Conservation (phyloP, 1,284 basidiomycete species). For the Testicularia cyperi region DNA sequence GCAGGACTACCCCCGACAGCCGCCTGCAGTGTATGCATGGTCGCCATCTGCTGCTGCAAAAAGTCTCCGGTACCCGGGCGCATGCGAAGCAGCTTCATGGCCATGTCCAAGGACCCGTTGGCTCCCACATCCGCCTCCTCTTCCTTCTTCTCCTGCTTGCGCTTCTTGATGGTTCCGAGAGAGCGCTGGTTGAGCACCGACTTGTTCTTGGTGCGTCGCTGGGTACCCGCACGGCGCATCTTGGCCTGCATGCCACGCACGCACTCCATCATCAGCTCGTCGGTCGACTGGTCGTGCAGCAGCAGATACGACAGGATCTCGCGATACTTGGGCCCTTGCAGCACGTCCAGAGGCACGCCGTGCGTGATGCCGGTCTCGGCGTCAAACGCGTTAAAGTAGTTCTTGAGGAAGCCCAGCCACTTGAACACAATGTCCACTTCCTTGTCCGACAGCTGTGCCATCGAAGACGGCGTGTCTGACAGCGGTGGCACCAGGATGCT, state of each 20-base stretch:
- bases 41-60: conserved; percentile 49
- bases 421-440: conserved; percentile 98
- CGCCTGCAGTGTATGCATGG: conserved; percentile 38
- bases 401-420: conserved; percentile 81
- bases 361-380: conserved; percentile 70
- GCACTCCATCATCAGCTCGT: conserved; percentile 71
- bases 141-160: conserved; percentile 87
- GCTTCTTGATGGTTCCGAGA: conserved; percentile 90
- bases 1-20: conserved; percentile 33
- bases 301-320: conserved; percentile 62
- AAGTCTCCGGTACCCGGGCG: conserved; percentile 52
- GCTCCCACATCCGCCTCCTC: conserved; percentile 38
- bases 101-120: conserved; percentile 41
- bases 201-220: conserved; percentile 69
- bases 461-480: conserved; percentile 81
- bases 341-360: conserved; percentile 72
- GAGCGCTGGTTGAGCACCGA: conserved; percentile 72
- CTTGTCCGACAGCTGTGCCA: conserved; percentile 87
- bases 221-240: conserved; percentile 28
- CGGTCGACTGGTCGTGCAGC: conserved; percentile 54
- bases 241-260: conserved; percentile 79
- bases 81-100: conserved; percentile 52
- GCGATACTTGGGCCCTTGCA: conserved; percentile 96
- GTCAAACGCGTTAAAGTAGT: conserved; percentile 93
- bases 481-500: conserved; percentile 86